Conservation (phyloP, 352 stramenopile species). For the Globisporangium ultimum region DNA sequence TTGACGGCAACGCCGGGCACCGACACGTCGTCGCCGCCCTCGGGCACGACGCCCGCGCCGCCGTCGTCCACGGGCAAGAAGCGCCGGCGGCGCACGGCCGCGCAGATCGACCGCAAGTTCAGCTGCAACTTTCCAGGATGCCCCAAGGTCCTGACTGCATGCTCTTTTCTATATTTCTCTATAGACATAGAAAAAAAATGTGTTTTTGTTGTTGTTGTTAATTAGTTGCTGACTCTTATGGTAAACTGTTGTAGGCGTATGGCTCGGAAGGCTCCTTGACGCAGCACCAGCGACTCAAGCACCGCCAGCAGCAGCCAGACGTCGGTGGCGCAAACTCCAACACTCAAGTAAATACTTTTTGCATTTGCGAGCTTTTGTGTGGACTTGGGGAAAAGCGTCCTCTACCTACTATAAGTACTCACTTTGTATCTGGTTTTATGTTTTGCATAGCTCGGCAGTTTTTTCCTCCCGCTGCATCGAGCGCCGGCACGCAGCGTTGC, state of each 20-base stretch:
- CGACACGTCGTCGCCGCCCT: conserved; percentile 11
- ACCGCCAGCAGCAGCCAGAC: conserved; percentile 36
- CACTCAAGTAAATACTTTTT: conserved; percentile 21
- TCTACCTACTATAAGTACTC: too few relatives aligned
- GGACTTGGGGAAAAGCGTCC: too few relatives aligned
- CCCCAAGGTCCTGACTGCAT: conserved; percentile 67
- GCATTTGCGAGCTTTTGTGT: too few relatives aligned
- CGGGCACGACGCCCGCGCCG: conserved; percentile 18
- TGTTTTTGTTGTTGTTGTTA: not conserved
- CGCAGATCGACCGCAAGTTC: conserved; percentile 83
- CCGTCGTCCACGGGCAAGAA: conserved; percentile 64
- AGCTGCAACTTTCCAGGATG: conserved; percentile 56
- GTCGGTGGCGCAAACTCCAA: conserved; percentile 20
- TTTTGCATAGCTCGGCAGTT: conserved; percentile 25
- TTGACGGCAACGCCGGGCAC: conserved; percentile 13
- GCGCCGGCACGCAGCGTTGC: conserved; percentile 13
- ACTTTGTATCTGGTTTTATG: not conserved
- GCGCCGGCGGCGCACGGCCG: conserved; percentile 58
- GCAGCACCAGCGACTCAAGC: conserved; percentile 80
- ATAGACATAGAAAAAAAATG: too few relatives aligned
- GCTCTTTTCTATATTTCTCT: too few relatives aligned
- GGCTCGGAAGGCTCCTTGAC: conserved; percentile 76
- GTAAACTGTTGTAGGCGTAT: conserved; percentile 51
- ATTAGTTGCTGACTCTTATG: not conserved
- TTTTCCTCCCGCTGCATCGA: conserved; percentile 49